Evolutionary conservation across 139 green algal species (phyloP), one percentile per base, ranked within the genome.

Genomic region (Gonium pectorale): DNA sequence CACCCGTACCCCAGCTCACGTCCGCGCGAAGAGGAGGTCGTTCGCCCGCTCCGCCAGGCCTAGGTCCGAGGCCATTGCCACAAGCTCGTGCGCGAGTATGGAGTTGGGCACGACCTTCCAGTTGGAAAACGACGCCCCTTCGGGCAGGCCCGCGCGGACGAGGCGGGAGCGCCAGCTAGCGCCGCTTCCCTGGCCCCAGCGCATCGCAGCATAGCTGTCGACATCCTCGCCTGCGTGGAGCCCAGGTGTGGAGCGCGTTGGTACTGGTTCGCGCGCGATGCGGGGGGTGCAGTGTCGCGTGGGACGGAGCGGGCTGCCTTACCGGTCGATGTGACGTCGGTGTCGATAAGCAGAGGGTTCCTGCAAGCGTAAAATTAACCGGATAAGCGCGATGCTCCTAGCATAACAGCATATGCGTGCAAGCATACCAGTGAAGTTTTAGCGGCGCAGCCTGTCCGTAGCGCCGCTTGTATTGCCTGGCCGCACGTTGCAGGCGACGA

Each of bases 401-500:
- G 15, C 49, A 52, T 2, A 9, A 46, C 49, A 15, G 4, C 21
- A 63, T 31, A 63, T 26, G 54, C 15, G n/a, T 19, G 29, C 7
- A 22, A 15, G 4, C n/a, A 27, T 27, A 82, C 75, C 75, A 82
- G 5, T 71, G 17, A 19, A 82, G 59, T 21, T 82, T 62, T 17
- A 82, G 13, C 11, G 75, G 75, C 7, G 75, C 59, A 46, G 75
- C 40, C 17, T 63, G 40, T 3, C 75, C 75, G 22, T 72, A 71
- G 22, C 59, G 59, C 19, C 75, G 38, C 63, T 82, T 82, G 5
- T 82, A 82, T 17, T 82, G 75, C 27, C 75, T 59, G 0, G 71
- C n/a, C 4, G 75, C 75, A 21, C 75, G 64, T 31, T 82, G 59
- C 2, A 82, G 56, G 17, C 75, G 24, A 17, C 44, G 59, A 11